Base-by-base conservation (phyloP, 805 yeast genomes). In the Candida pini region DNA sequence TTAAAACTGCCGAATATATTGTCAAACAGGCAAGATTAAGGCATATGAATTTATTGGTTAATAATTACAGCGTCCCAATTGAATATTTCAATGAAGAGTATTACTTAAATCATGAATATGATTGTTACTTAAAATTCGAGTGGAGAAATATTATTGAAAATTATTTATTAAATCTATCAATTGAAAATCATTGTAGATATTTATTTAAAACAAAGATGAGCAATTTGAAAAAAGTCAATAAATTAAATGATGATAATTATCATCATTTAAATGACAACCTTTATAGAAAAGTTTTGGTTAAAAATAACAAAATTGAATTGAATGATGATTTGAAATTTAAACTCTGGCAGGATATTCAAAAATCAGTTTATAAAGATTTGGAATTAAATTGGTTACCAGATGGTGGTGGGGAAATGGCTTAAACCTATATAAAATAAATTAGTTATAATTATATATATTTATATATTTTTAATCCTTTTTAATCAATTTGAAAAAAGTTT, bases 111-210 rank as follows among this genome's bases (percentile, higher is more conserved):
- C 32, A 41, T 7, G 47, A 50, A 13, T 45, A 41, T 28, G 57
- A 52, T 28, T 41, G 44, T 14, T 59, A 51, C 33, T 47, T 53
- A 20, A 58, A 57, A 36, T 57, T 49, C 18, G 84, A 81, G 53
- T 81, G 88, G 86, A 63, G 89, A 45, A 78, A 80, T 48, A 70
- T 82, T 18, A 77, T 82, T 39, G 90, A 82, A 44, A 81, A 80
- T 56, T 82, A 73, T 48, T 47, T 78, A 24, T 55, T 80, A 24
- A 78, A 76, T 49, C 61, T 80, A 20, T 84, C 76, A 4, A 81
- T 81, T 31, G 87, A 80, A 46, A 76, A 79, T 12, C 87, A 82
- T 52, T 78, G 87, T 46, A 67, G 86, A 15, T 60, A 63, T 23
- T 87, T 82, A 48, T 82, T 76, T 51, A 75, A 75, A 47, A 61